Evolutionary conservation across 2,329 filamentous ascomycete genomes (phyloP).

Genomic region (Ampelomyces quisqualis): DNA sequence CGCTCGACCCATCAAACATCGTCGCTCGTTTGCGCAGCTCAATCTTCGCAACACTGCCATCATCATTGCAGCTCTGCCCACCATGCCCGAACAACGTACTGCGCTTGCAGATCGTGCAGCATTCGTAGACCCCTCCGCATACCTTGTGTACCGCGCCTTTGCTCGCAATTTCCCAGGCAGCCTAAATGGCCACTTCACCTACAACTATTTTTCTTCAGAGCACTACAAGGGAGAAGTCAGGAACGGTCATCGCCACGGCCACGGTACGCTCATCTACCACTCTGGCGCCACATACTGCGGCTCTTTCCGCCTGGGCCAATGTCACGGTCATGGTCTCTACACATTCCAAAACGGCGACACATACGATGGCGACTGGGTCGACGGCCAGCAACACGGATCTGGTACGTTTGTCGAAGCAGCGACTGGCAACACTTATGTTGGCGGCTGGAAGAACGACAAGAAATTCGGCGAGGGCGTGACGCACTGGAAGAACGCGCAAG

Average conservation of each 20-base stretch:
- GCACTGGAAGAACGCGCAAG: conserved; percentile 62
- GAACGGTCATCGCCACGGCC: conserved; percentile 54
- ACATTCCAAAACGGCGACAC: conserved; percentile 66
- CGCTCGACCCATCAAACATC: conserved; percentile 30
- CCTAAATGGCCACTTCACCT: conserved; percentile 49
- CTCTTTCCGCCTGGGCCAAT: conserved; percentile 54
- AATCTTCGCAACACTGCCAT: conserved; percentile 37
- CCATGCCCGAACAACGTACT: conserved; percentile 31
- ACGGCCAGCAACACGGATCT: conserved; percentile 64
- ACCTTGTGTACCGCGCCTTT: conserved; percentile 47
- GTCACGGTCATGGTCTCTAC: conserved; percentile 59
- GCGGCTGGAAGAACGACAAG: conserved; percentile 62
- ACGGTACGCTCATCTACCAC: conserved; percentile 56
- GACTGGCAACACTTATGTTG: conserved; percentile 62
- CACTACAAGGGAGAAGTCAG: conserved; percentile 57
- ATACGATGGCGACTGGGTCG: conserved; percentile 58
- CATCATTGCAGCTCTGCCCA: conserved; percentile 34
- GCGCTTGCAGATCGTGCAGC: conserved; percentile 35
- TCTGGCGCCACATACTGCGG: conserved; percentile 59
- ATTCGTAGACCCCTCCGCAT: conserved; percentile 43
- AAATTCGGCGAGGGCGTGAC: conserved; percentile 63
- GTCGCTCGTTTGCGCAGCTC: conserved; percentile 37
- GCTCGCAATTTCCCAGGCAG: conserved; percentile 48
- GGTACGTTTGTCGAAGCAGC: conserved; percentile 58
- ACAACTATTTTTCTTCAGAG: conserved; percentile 57